phyloP scores from a whole-genome alignment of 2,329 filamentous ascomycete species.

The Aspergillus sojae region DNA sequence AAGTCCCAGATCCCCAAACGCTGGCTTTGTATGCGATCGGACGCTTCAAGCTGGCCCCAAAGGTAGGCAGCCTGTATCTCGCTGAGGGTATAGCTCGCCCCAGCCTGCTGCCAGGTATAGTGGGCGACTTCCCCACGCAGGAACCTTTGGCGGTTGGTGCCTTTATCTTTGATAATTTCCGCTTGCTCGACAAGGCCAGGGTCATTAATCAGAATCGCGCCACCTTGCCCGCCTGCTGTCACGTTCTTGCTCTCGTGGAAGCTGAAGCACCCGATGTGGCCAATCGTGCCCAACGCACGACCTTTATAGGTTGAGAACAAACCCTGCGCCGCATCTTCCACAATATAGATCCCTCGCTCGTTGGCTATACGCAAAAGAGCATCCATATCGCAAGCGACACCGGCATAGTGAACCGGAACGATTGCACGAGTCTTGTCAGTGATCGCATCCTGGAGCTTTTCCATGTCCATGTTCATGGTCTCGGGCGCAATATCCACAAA shows the following conservation, averaged over 20 bases:
- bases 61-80: neutral
- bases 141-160: neutral
- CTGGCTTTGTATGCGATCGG: neutral
- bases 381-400: neutral
- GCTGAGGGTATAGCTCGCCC: neutral
- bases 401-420: neutral
- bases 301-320: neutral
- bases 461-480: neutral
- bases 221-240: neutral
- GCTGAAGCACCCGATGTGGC: neutral
- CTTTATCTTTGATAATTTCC: neutral
- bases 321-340: neutral
- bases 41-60: neutral
- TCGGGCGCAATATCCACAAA: neutral
- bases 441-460: neutral
- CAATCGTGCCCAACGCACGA: neutral
- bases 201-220: neutral
- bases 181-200: neutral
- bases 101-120: neutral
- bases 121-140: neutral
- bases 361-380: too few species aligned
- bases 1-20: neutral
- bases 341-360: neutral
- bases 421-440: neutral
- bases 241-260: neutral